Conservation (phyloP, 2,329 filamentous ascomycete species). For the Ceratocystis destructans region DNA sequence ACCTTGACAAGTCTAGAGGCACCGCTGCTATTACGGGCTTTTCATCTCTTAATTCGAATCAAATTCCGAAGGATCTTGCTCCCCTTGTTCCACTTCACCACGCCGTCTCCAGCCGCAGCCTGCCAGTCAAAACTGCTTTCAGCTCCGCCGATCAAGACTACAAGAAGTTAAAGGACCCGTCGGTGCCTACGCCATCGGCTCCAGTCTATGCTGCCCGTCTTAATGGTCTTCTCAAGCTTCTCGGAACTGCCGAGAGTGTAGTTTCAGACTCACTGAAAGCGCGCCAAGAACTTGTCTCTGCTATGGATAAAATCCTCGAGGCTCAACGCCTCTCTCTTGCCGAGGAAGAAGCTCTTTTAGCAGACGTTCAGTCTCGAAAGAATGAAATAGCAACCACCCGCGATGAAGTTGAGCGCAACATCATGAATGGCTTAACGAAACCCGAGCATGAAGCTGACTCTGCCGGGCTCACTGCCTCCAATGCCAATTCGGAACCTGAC, state of each 20-base stretch:
- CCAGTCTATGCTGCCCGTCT: slow-evolving; percentile 86
- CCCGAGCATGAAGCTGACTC: slow-evolving; percentile 31
- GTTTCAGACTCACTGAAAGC: slow-evolving; percentile 83
- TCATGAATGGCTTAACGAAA: slow-evolving; percentile 67
- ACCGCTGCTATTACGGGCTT: slow-evolving; percentile 36
- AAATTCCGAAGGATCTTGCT: slow-evolving; percentile 60
- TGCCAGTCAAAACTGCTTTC: slow-evolving; percentile 52
- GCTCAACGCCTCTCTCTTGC: slow-evolving; percentile 56
- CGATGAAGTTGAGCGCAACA: slow-evolving; percentile 76
- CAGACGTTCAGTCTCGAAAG: slow-evolving; percentile 52
- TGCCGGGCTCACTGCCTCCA: not conserved
- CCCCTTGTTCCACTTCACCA: slow-evolving; percentile 63
- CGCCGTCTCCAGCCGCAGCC: slow-evolving; percentile 56
- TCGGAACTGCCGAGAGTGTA: slow-evolving; percentile 77
- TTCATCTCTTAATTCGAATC: slow-evolving; percentile 40
- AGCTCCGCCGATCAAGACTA: slow-evolving; percentile 68
- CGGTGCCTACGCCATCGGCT: slow-evolving; percentile 55
- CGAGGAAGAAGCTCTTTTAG: slow-evolving; percentile 53
- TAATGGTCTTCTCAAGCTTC: slow-evolving; percentile 73
- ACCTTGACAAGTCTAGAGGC: slow-evolving; percentile 48
- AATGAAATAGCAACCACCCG: slow-evolving; percentile 67
- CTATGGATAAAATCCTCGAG: slow-evolving; percentile 68
- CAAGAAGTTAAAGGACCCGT: slow-evolving; percentile 64
- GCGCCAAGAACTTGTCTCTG: slow-evolving; percentile 60
- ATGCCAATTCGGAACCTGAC: slow-evolving; percentile 39